A percentile compares a stretch with the other conserved stretches of the same genome.
phyloP scores from a whole-genome alignment of 805 yeast species.

The Ogataea allantospora region DNA sequence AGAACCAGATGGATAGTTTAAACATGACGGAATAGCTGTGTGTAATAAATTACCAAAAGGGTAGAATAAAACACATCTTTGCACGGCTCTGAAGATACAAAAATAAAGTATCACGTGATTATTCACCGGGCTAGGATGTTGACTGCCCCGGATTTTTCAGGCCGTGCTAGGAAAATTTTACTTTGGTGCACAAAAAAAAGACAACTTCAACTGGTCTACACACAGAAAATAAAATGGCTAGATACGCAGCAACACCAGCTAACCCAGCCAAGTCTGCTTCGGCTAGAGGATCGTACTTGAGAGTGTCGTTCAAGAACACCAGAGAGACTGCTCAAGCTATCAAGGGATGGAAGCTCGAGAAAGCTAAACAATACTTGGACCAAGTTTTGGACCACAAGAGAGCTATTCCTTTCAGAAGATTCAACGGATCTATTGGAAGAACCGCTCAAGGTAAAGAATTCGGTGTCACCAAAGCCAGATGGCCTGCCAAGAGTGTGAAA shows the following conservation, averaged over 20 bases:
- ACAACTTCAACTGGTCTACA: constrained; percentile 15
- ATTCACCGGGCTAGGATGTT: constrained; percentile 1
- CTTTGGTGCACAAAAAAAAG: constrained; percentile 6
- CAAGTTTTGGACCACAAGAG: constrained; percentile 97
- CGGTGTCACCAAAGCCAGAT: constrained; percentile 99
- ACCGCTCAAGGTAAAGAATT: constrained; percentile 99
- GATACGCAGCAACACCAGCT: constrained; percentile 99
- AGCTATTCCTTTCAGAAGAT: constrained; percentile 99
- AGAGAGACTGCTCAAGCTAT: constrained; percentile 99
- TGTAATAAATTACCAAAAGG: constrained; percentile 1
- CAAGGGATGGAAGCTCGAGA: constrained; percentile 96
- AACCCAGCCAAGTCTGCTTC: constrained; percentile 99
- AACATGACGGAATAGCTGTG: constrained; percentile 3
- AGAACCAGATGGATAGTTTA: background rate
- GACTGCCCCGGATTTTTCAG: constrained; percentile 13
- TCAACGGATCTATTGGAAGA: constrained; percentile 94
- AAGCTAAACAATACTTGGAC: constrained; percentile 92
- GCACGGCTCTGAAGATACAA: constrained; percentile 4
- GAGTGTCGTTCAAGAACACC: constrained; percentile 99
- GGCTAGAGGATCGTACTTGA: constrained; percentile 98
- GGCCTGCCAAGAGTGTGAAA: constrained; percentile 99
- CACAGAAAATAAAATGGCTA: constrained; percentile 67
- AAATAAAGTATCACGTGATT: constrained; percentile 5
- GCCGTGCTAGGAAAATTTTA: constrained; percentile 18
- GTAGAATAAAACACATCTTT: constrained; percentile 1